Conservation (phyloP, 2,329 filamentous ascomycete genomes). For the Coniochaeta pulveracea region DNA sequence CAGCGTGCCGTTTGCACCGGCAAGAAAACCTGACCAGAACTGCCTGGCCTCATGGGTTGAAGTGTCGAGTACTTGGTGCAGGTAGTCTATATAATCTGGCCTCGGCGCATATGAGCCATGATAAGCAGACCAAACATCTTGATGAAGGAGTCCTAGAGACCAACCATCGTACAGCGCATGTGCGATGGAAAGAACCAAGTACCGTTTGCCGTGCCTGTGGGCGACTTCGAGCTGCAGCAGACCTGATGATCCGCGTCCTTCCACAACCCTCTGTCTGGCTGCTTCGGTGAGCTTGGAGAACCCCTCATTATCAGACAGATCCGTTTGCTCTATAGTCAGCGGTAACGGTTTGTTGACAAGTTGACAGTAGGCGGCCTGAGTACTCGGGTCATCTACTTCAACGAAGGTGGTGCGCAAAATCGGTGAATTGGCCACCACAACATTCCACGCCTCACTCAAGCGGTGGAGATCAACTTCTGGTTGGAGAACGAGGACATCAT, state of each 20-base stretch:
- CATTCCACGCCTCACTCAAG: constrained; percentile 50
- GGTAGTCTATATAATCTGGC: constrained; percentile 36
- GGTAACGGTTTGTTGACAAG: constrained; percentile 22
- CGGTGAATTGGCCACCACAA: constrained; percentile 47
- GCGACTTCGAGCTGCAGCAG: constrained; percentile 40
- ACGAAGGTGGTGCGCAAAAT: constrained; percentile 69
- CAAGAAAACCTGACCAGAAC: constrained; percentile 66
- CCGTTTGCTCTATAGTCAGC: constrained; percentile 11
- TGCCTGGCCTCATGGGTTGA: constrained; percentile 27
- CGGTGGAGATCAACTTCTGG: constrained; percentile 38
- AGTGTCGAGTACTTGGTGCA: constrained; percentile 40
- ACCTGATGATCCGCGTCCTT: constrained; percentile 20
- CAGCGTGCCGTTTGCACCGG: constrained; percentile 28
- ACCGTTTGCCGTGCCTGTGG: constrained; percentile 19
- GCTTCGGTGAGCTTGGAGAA: constrained; percentile 22
- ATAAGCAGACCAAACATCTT: constrained; percentile 59
- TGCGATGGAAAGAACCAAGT: constrained; percentile 58
- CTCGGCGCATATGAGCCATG: constrained; percentile 26
- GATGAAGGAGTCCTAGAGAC: constrained; percentile 65
- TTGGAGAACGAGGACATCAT: constrained; percentile 59
- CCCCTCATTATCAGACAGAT: constrained; percentile 18
- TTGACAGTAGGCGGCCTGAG: constrained; percentile 40
- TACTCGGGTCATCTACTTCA: constrained; percentile 47
- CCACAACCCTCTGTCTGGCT: constrained; percentile 24
- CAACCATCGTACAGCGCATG: constrained; percentile 88